Conservation (phyloP, 2,329 filamentous ascomycete genomes). For the Xylaria sp. region DNA sequence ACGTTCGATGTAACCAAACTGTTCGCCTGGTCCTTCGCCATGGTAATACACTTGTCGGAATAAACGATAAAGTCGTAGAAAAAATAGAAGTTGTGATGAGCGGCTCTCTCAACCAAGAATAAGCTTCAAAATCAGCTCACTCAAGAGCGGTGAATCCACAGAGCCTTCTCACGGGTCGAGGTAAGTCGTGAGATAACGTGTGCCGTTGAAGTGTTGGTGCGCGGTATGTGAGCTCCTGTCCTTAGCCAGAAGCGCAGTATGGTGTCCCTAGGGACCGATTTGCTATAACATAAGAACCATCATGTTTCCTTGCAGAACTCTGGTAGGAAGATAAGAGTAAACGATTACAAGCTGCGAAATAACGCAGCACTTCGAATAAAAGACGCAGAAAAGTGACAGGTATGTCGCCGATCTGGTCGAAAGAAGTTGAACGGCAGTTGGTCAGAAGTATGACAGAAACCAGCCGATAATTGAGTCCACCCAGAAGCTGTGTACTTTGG, state of each 20-base stretch:
- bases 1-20: constrained; percentile 56
- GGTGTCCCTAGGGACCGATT: constrained; percentile 56
- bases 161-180: constrained; percentile 31
- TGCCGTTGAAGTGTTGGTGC: constrained; percentile 33
- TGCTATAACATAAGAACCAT: constrained; percentile 54
- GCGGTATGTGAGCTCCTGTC: constrained; percentile 43
- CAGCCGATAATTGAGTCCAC: constrained; percentile 25
- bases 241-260: constrained; percentile 43
- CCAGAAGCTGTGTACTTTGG: constrained; percentile 23
- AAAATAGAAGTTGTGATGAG: constrained; percentile 11
- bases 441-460: constrained; percentile 21
- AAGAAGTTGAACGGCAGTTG: constrained; percentile 7
- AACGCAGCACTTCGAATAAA: constrained; percentile 31
- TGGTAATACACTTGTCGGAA: constrained; percentile 37
- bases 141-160: constrained; percentile 20
- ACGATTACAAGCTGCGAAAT: background rate
- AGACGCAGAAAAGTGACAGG: constrained; percentile 28
- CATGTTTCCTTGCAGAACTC: constrained; percentile 26
- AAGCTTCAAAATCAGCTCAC: constrained; percentile 15
- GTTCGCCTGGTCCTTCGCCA: constrained; percentile 54
- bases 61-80: constrained; percentile 29
- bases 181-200: constrained; percentile 13
- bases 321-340: constrained; percentile 26
- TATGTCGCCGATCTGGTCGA: constrained; percentile 12
- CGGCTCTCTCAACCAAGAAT: background rate